Conservation (phyloP, 208 protist genomes). For the Leishmania braziliensis region DNA sequence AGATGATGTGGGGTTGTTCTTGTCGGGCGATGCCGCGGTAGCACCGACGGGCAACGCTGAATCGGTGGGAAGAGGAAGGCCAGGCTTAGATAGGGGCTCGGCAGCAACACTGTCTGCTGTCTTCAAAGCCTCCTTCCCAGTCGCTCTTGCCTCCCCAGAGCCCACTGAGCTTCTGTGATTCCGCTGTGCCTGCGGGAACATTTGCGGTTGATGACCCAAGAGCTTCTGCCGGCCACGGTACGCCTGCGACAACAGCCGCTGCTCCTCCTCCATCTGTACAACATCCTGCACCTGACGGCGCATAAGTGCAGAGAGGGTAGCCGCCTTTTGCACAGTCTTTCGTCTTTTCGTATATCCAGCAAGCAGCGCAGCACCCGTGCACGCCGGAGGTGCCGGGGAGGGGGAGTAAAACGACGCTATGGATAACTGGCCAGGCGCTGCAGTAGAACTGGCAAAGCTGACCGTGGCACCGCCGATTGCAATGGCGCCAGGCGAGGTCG, state of each 20-base stretch:
- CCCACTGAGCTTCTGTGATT: not conserved
- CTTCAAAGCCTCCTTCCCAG: not conserved
- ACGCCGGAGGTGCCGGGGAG: constrained; percentile 1
- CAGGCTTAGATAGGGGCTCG: not conserved
- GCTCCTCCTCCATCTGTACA: constrained; percentile 42
- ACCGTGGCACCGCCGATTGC: not conserved
- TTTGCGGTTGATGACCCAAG: constrained; percentile 8
- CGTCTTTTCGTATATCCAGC: constrained; percentile 34
- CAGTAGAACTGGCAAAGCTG: not conserved
- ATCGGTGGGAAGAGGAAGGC: not conserved
- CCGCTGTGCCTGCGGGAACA: not conserved
- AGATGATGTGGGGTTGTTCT: not conserved
- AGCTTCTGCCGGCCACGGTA: constrained; percentile 24
- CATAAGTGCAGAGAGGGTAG: constrained; percentile 38
- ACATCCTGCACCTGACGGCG: constrained; percentile 40
- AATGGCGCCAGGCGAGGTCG: not conserved
- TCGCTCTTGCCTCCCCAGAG: not conserved
- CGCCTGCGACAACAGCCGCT: constrained; percentile 30
- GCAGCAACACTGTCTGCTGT: not conserved
- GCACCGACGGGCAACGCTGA: not conserved
- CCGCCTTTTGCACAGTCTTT: constrained; percentile 36
- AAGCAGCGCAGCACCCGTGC: constrained; percentile 32
- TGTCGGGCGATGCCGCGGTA: not conserved
- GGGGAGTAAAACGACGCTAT: not conserved
- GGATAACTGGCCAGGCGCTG: not conserved